phyloP scores from a whole-genome alignment of 1,139 yeast species.

The Yamadazyma atmosphaerica region DNA sequence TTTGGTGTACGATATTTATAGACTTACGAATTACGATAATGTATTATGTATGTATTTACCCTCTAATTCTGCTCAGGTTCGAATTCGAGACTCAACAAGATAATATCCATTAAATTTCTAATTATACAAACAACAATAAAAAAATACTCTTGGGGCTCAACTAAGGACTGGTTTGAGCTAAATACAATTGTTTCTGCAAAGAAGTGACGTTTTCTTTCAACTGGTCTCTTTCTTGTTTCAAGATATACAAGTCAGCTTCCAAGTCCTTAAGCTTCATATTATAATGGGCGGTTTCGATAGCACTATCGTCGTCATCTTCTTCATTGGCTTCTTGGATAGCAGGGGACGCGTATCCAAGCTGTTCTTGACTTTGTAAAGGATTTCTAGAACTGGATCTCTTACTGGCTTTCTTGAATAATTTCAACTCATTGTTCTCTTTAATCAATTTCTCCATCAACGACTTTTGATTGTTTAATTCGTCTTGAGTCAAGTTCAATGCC shows the following conservation, averaged over 20 bases:
- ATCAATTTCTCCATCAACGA: constrained; percentile 55
- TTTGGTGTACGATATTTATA: constrained; percentile 5
- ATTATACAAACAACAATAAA: constrained; percentile 2
- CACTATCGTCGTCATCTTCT: constrained; percentile 47
- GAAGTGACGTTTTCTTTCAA: constrained; percentile 63
- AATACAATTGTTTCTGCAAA: constrained; percentile 57
- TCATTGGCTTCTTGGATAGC: constrained; percentile 16
- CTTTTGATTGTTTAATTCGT: constrained; percentile 64
- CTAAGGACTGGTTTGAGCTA: constrained; percentile 18
- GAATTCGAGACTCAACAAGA: not conserved
- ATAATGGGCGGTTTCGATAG: constrained; percentile 62
- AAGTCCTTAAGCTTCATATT: constrained; percentile 78
- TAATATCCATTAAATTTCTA: no score
- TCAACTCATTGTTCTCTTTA: constrained; percentile 70
- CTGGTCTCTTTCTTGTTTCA: constrained; percentile 82
- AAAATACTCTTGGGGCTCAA: not conserved
- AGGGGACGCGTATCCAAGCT: constrained; percentile 11
- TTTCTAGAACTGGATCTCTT: constrained; percentile 32
- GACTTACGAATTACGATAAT: constrained; percentile 11
- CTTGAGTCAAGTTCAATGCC: constrained; percentile 73
- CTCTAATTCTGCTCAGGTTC: no score
- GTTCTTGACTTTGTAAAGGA: constrained; percentile 18
- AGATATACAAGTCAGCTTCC: constrained; percentile 79
- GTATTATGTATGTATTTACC: constrained; percentile 6
- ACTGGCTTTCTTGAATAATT: constrained; percentile 48